A percentile compares a stretch with the other conserved stretches of the same genome.
These are phyloP conservation scores for Trypanosoma congolense DNA, from an alignment of 208 protist species.

Conservation along the genomic window DNA sequence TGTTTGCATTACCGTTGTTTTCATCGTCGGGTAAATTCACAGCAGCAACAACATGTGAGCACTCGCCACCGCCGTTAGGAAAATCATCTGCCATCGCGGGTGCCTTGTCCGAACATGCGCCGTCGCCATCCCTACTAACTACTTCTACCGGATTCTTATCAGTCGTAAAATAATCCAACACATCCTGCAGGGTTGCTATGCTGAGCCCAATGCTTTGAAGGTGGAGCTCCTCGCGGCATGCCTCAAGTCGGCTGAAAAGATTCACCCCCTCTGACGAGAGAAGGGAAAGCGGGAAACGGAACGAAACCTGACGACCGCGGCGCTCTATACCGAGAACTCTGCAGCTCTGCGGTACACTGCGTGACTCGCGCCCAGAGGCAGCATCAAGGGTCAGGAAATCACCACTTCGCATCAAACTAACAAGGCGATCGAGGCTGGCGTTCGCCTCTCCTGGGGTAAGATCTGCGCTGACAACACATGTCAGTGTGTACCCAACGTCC, in stretches of 20 bases:
- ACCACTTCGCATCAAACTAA: slow-evolving; percentile 47
- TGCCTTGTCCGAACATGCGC: too few species aligned
- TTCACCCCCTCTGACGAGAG: slow-evolving; percentile 32
- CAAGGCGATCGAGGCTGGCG: slow-evolving; percentile 30
- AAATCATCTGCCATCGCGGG: too few species aligned
- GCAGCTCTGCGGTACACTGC: slow-evolving; percentile 21
- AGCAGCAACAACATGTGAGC: too few species aligned
- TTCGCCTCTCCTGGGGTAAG: slow-evolving; percentile 36
- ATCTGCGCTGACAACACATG: slow-evolving; percentile 55
- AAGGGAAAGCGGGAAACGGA: slow-evolving; percentile 59
- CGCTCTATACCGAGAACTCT: slow-evolving; percentile 54
- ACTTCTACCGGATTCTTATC: slow-evolving; percentile 12
- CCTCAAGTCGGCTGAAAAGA: slow-evolving; percentile 48
- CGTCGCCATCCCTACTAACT: neutral
- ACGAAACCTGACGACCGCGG: slow-evolving; percentile 64
- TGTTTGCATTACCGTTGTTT: too few species aligned
- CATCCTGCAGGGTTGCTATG: slow-evolving; percentile 80
- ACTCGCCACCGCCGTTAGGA: too few species aligned
- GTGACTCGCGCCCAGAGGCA: slow-evolving; percentile 11
- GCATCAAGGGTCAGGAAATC: slow-evolving; percentile 26
- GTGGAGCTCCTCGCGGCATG: slow-evolving; percentile 26
- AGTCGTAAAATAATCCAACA: slow-evolving; percentile 56
- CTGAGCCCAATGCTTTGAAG: slow-evolving; percentile 57
- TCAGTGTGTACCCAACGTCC: slow-evolving; percentile 65
- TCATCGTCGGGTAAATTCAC: too few species aligned